Evolutionary conservation across 106 monocot species (phyloP).

Genomic region (Dendrobium chrysotoxum): DNA sequence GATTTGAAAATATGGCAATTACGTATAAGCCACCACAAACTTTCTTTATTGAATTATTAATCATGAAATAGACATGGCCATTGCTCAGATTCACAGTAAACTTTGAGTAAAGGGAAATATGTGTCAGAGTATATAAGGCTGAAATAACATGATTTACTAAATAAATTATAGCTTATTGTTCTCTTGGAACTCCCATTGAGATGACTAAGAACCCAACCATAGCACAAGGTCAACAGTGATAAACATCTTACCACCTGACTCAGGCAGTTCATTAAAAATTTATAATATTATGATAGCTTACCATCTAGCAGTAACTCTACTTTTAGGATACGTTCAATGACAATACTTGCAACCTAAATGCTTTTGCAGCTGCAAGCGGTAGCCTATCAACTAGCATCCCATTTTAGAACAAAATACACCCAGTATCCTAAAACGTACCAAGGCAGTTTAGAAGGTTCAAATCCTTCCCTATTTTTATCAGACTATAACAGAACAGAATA

Average conservation of each 20-base stretch:
- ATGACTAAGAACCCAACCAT: background rate
- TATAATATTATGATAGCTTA: background rate
- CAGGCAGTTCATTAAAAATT: background rate
- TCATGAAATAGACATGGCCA: background rate
- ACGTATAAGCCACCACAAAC: background rate
- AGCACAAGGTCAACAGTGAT: background rate
- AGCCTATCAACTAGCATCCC: background rate
- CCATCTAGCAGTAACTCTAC: background rate
- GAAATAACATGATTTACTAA: background rate
- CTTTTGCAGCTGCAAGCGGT: background rate
- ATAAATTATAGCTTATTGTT: background rate
- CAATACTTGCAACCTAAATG: background rate
- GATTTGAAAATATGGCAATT: background rate
- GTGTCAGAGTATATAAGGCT: background rate
- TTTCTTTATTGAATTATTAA: background rate
- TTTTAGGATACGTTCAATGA: background rate
- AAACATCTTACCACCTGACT: background rate
- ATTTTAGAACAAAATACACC: background rate
- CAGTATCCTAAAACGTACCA: background rate
- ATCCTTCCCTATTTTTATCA: no score
- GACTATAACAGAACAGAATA: no score
- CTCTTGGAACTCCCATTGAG: background rate
- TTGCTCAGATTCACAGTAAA: background rate
- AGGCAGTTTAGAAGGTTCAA: no score
- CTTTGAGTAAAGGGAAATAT: background rate